Conservation (phyloP, 2,329 filamentous ascomycete species). For the Tolypocladium nubicola region DNA sequence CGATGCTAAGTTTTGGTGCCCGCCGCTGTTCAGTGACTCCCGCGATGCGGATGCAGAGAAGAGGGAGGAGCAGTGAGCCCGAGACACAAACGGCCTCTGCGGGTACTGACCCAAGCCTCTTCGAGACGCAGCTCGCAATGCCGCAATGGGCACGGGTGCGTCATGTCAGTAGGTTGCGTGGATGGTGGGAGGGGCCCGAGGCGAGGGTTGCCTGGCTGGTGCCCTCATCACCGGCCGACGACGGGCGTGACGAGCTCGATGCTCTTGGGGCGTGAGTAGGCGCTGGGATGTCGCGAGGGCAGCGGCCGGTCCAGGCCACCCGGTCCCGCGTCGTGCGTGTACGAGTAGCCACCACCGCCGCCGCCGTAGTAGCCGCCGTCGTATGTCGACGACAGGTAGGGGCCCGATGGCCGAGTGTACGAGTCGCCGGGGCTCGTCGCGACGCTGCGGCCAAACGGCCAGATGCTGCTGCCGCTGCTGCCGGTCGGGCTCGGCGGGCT, state of each 20-base stretch:
- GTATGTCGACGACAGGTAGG: constrained; percentile 40
- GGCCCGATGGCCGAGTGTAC: constrained; percentile 30
- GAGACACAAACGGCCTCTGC: background rate
- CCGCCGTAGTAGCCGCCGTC: constrained; percentile 30
- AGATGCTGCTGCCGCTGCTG: constrained; percentile 32
- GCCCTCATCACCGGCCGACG: constrained; percentile 31
- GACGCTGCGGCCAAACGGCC: constrained; percentile 43
- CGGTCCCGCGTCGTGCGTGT: constrained; percentile 23
- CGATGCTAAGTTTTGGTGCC: no score
- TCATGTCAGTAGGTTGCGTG: background rate
- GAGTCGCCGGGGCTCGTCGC: constrained; percentile 42
- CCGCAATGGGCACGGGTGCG: background rate
- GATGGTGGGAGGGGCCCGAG: background rate
- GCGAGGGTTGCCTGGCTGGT: background rate
- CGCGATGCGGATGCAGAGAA: background rate
- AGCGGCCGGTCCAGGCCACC: constrained; percentile 42
- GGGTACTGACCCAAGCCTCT: background rate
- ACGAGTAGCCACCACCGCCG: constrained; percentile 17
- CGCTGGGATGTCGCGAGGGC: constrained; percentile 41
- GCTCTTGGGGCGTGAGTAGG: constrained; percentile 48
- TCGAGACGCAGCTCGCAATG: background rate
- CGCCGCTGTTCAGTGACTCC: no score
- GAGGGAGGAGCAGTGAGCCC: background rate
- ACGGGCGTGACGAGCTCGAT: constrained; percentile 55
- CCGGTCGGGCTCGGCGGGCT: constrained; percentile 45